Evolutionary conservation across 441 rosid species (phyloP).

Genomic region (Brassica balearica): DNA sequence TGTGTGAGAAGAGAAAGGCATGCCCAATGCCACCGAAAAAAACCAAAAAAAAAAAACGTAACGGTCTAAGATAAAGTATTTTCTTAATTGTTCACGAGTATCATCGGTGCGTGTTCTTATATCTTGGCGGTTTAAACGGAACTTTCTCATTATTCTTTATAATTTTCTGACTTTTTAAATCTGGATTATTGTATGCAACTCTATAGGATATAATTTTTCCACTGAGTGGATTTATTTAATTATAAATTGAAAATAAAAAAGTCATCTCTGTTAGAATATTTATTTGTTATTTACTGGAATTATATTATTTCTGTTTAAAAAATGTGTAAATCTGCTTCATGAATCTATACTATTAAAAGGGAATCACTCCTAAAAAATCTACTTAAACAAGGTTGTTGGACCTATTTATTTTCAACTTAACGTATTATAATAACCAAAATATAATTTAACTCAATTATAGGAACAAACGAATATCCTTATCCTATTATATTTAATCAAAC

Average conservation of each 20-base stretch:
- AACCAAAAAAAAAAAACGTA: neutral
- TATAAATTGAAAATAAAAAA: neutral
- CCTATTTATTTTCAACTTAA: too few relatives aligned
- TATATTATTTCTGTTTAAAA: too few relatives aligned
- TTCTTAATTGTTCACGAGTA: neutral
- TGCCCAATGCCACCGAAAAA: conserved; percentile 1
- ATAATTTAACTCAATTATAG: too few relatives aligned
- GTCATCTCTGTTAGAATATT: neutral
- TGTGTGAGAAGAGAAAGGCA: conserved; percentile 27
- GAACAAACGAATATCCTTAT: too few relatives aligned
- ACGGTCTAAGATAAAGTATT: neutral
- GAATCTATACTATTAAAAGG: too few relatives aligned
- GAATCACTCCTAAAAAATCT: too few relatives aligned
- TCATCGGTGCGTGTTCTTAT: neutral
- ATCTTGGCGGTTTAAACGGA: neutral
- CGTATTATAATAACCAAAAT: too few relatives aligned
- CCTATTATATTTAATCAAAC: too few relatives aligned
- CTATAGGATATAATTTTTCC: neutral
- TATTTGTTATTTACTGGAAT: too few relatives aligned
- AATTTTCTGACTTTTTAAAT: neutral
- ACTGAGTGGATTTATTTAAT: neutral
- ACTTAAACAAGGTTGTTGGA: too few relatives aligned
- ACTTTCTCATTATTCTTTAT: neutral
- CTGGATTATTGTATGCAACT: neutral
- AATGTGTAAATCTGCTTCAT: too few relatives aligned